Conservation (phyloP, 192 early-diverging fungal genomes). For the Coemansia sp. region DNA sequence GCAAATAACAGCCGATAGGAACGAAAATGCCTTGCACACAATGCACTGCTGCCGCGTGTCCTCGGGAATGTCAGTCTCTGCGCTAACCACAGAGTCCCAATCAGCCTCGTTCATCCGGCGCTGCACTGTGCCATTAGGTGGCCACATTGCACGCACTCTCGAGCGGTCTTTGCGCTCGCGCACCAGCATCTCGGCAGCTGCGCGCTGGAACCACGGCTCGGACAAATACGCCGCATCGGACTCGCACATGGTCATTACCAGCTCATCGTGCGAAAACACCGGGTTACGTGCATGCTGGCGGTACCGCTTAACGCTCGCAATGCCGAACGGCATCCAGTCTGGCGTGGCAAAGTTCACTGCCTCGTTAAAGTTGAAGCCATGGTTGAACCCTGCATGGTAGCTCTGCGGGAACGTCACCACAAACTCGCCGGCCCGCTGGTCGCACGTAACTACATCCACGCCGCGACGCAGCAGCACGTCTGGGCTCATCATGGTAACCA, state of each 20-base stretch:
- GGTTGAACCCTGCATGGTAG: conserved; percentile 97
- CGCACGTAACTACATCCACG: conserved; percentile 74
- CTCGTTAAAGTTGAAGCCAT: conserved; percentile 96
- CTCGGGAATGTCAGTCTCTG: conserved; percentile 53
- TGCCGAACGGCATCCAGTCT: conserved; percentile 85
- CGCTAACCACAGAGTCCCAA: conserved; percentile 46
- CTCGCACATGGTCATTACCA: conserved; percentile 66
- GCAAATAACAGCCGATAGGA: conserved; percentile 67
- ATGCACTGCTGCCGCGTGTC: conserved; percentile 70
- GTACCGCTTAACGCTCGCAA: conserved; percentile 80
- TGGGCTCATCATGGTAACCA: conserved; percentile 90
- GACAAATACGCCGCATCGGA: conserved; percentile 14
- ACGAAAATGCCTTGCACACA: conserved; percentile 71
- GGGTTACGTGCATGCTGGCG: conserved; percentile 75
- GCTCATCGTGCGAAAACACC: conserved; percentile 94
- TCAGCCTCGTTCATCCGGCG: conserved; percentile 19
- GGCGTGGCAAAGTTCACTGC: conserved; percentile 96
- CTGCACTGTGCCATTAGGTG: neutral
- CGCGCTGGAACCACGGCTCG: conserved; percentile 43
- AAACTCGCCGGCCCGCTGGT: conserved; percentile 92
- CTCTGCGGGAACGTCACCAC: conserved; percentile 92
- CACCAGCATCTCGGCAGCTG: conserved; percentile 55
- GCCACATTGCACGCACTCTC: conserved; percentile 26
- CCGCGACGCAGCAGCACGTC: conserved; percentile 65
- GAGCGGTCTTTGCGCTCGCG: conserved; percentile 61